Percentiles rank a stretch among this genome's conserved stretches.
Evolutionary conservation across 2,329 filamentous ascomycete genomes (phyloP).

Genomic region (Alternaria ventricosa): DNA sequence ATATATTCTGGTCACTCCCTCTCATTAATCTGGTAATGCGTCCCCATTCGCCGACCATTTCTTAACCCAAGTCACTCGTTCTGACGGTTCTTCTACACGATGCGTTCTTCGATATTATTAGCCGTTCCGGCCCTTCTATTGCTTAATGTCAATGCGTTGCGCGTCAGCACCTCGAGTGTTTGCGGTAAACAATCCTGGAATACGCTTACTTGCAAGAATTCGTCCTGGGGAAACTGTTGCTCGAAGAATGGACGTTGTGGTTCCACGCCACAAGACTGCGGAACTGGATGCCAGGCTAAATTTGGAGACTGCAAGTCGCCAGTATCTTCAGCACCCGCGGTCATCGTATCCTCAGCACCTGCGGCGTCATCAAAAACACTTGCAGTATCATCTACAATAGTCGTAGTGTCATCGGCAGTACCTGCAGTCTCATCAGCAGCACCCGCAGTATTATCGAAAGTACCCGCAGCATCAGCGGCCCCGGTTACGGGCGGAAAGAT

Average conservation of each 20-base stretch:
- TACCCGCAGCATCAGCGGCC: background rate
- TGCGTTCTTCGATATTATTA: background rate
- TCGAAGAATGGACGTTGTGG: constrained; percentile 1
- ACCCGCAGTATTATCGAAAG: background rate
- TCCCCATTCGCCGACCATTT: background rate
- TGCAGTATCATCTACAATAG: background rate
- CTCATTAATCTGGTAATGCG: background rate
- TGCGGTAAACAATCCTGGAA: constrained; percentile 3
- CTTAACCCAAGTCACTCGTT: constrained; percentile 1
- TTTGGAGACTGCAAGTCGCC: constrained; percentile 13
- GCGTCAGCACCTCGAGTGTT: background rate
- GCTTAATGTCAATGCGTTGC: background rate
- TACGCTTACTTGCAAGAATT: constrained; percentile 5
- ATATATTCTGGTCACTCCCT: background rate
- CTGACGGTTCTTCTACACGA: background rate
- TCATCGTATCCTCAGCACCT: background rate
- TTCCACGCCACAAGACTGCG: constrained; percentile 16
- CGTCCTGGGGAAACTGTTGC: constrained; percentile 2
- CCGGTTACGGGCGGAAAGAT: constrained; percentile 5
- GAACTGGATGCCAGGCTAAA: constrained; percentile 28
- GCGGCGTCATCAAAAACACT: background rate
- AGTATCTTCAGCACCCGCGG: background rate
- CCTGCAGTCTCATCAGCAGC: background rate
- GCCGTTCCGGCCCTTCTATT: background rate
- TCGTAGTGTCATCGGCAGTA: background rate